Evolutionary conservation across 2,329 filamentous ascomycete species (phyloP).

Genomic region (Trichoderma sp.): DNA sequence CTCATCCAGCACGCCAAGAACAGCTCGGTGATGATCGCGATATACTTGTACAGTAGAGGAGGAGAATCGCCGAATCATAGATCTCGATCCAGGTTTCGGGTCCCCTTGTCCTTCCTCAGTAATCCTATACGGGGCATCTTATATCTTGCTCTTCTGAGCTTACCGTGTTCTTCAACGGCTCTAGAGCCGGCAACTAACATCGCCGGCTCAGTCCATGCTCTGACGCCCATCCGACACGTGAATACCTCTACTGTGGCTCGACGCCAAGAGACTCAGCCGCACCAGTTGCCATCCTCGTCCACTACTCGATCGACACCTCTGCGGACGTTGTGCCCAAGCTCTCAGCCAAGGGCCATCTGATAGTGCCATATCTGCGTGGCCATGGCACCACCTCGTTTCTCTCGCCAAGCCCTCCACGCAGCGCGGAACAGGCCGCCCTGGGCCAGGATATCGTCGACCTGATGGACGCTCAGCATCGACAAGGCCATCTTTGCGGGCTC

Average conservation of each 20-base stretch:
- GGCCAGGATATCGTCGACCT: conserved; percentile 33
- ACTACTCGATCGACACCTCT: conserved; percentile 34
- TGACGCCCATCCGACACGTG: conserved; percentile 21
- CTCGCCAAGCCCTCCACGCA: conserved; percentile 28
- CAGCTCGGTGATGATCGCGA: neutral
- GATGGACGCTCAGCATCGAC: conserved; percentile 32
- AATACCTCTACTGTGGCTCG: conserved; percentile 29
- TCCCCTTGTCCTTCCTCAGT: neutral
- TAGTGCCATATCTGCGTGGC: conserved; percentile 35
- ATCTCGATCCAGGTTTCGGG: neutral
- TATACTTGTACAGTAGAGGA: too few species aligned
- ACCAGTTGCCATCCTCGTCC: conserved; percentile 31
- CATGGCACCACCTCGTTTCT: conserved; percentile 33
- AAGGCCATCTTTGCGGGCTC: conserved; percentile 34
- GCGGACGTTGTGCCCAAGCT: conserved; percentile 31
- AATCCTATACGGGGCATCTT: neutral
- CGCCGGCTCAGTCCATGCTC: conserved; percentile 5
- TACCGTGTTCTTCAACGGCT: neutral
- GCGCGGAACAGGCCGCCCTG: conserved; percentile 34
- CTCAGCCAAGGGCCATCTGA: conserved; percentile 29
- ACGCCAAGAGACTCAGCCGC: conserved; percentile 23
- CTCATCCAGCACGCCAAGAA: neutral
- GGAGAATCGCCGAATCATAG: neutral
- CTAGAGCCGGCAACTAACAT: neutral
- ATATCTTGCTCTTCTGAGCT: neutral